Percentiles rank a stretch among this genome's conserved stretches.
Conservation (phyloP, 2,329 filamentous ascomycete species). For the Fusarium abutilonis region DNA sequence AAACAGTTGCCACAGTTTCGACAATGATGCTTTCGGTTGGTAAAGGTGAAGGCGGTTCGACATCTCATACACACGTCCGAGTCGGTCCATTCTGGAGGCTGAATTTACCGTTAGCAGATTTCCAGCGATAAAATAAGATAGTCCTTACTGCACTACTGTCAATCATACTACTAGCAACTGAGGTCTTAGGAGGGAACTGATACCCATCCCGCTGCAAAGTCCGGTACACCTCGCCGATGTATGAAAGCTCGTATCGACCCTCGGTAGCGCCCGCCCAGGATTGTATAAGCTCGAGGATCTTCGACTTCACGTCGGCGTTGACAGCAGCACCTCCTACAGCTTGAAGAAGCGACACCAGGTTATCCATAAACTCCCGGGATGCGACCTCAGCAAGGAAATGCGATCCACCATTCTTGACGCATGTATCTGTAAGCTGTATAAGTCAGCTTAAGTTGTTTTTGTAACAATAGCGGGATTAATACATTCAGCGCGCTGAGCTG, state of each 20-base stretch:
- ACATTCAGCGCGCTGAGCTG: constrained; percentile 95
- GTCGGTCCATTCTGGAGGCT: constrained; percentile 97
- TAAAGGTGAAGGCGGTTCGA: constrained; percentile 94
- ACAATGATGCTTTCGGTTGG: constrained; percentile 98
- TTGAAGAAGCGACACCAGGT: constrained; percentile 88
- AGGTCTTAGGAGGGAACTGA: constrained; percentile 85
- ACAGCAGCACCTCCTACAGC: constrained; percentile 77
- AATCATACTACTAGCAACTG: constrained; percentile 95
- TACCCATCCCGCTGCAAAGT: constrained; percentile 85
- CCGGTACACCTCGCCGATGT: constrained; percentile 89
- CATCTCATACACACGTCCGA: constrained; percentile 99
- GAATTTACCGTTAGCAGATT: constrained; percentile 14
- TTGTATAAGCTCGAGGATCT: constrained; percentile 94
- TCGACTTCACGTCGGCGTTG: constrained; percentile 85
- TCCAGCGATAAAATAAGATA: background rate
- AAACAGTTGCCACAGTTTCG: constrained; percentile 98
- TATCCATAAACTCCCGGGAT: constrained; percentile 98
- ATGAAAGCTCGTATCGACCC: constrained; percentile 81
- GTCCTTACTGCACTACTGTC: constrained; percentile 88
- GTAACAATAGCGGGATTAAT: constrained; percentile 42
- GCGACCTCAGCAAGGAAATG: constrained; percentile 97
- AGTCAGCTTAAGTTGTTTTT: constrained; percentile 24
- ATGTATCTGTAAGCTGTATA: constrained; percentile 87
- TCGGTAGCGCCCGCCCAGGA: constrained; percentile 92
- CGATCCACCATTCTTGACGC: constrained; percentile 95